Evolutionary conservation across 495 filamentous ascomycete species (phyloP).

Genomic region (Podospora appendiculata): DNA sequence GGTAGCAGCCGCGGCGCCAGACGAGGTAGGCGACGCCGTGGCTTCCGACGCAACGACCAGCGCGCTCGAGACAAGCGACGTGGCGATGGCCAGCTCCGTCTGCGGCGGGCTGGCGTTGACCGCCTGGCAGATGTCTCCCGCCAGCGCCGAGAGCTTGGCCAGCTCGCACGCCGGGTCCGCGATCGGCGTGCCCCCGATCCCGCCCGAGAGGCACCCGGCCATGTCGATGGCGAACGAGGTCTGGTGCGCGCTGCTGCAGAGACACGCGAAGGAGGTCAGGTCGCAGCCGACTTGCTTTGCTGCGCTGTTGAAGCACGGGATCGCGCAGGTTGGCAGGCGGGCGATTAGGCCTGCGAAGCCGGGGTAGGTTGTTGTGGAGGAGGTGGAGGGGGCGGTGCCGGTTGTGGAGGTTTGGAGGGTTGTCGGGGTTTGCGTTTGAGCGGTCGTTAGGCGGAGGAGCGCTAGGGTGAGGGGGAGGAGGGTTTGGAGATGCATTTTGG

Average conservation of each 20-base stretch:
- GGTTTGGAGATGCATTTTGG: background rate
- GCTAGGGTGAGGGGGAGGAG: background rate
- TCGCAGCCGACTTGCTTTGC: background rate
- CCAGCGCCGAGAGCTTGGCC: background rate
- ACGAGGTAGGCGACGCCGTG: background rate
- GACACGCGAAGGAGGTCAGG: slow-evolving; percentile 3
- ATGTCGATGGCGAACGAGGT: background rate
- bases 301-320: slow-evolving; percentile 5
- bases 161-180: background rate
- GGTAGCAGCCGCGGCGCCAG: background rate
- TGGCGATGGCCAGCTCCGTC: slow-evolving; percentile 1
- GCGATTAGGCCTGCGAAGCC: slow-evolving; percentile 4
- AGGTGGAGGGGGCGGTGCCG: background rate
- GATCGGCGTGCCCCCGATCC: background rate
- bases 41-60: background rate
- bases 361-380: background rate
- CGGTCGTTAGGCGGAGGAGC: background rate
- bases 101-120: background rate
- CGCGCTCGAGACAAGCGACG: slow-evolving; percentile 1
- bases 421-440: background rate
- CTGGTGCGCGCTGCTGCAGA: background rate
- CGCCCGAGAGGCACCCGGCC: background rate
- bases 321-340: slow-evolving; percentile 6
- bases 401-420: background rate
- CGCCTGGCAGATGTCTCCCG: slow-evolving; percentile 4